Evolutionary conservation across 352 stramenopile genomes (phyloP), one percentile per base, ranked within the genome.

Genomic region (Pythium aquatile): DNA sequence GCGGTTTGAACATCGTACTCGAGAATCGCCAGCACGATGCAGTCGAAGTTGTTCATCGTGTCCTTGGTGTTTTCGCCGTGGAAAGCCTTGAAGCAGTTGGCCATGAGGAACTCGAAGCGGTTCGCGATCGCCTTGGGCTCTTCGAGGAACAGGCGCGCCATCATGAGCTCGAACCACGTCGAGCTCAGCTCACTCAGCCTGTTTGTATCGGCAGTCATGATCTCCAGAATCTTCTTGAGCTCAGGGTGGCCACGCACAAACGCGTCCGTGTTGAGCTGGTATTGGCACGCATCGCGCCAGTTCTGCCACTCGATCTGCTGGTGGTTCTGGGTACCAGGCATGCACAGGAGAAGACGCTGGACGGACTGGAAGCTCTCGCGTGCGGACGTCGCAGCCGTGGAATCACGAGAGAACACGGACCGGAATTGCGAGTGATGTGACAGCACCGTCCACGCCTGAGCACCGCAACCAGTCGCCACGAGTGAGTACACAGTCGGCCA

Each of bases 111-210:
- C 66, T 91, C 79, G 37, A 91, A 87, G 5, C 81, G 85, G 48
- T 93, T 72, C 24, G 85, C 83, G 17, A 91, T 75, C 5, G 73
- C 74, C 73, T 91, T 94, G 24, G 85, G 82, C 51, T 91, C 83
- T 14, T 92, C 78, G 17, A 94, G 66, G 20, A 91, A 81, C 32
- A 91, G 69, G 26, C 74, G 70, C n/a, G 85, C 85, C 76, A 91
- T 85, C 78, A 92, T 91, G 16, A 91, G 74, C 69, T 91, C 81
- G 68, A 86, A 91, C 85, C 85, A 94, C 48, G 75, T 80, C 14
- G 26, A 63, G 5, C 79, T 81, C 33, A 81, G 65, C 9, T 55
- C 44, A 20, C 71, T 73, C 24, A 92, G 66, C 13, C 69, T 73
- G 7, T 80, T 64, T 20, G 81, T 69, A 17, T 92, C 76, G 10